Evolutionary conservation across 495 filamentous ascomycete genomes (phyloP).

Genomic region (Staphylotrichum longicolle): DNA sequence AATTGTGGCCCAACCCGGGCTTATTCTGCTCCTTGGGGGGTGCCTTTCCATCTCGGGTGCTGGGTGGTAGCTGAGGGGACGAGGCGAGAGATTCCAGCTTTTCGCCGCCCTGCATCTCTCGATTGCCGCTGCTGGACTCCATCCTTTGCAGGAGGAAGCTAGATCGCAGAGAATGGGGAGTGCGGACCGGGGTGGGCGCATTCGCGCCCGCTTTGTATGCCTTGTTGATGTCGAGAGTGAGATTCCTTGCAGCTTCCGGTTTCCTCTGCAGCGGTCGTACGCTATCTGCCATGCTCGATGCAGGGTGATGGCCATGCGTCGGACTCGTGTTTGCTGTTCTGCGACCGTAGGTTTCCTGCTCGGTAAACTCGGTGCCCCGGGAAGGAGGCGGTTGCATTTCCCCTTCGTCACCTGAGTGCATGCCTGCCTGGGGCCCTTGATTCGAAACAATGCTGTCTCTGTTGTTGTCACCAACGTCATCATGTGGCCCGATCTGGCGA

Average conservation of each 20-base stretch:
- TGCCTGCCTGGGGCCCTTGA: slow-evolving; percentile 39
- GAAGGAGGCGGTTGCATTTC: slow-evolving; percentile 63
- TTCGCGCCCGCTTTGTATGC: slow-evolving; percentile 49
- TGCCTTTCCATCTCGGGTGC: slow-evolving; percentile 27
- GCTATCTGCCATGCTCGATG: slow-evolving; percentile 70
- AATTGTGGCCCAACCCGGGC: slow-evolving; percentile 59
- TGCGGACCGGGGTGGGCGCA: slow-evolving; percentile 56
- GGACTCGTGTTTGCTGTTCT: slow-evolving; percentile 74
- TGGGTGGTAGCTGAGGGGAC: slow-evolving; percentile 59
- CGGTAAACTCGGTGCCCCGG: slow-evolving; percentile 76
- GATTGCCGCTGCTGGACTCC: slow-evolving; percentile 49
- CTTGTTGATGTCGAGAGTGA: slow-evolving; percentile 57
- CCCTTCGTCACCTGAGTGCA: slow-evolving; percentile 47
- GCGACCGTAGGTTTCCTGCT: slow-evolving; percentile 58
- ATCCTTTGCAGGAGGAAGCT: slow-evolving; percentile 59
- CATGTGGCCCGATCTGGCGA: slow-evolving; percentile 36
- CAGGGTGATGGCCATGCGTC: slow-evolving; percentile 60
- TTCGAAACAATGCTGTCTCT: slow-evolving; percentile 51
- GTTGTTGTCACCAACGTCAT: slow-evolving; percentile 35
- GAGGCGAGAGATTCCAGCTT: slow-evolving; percentile 74
- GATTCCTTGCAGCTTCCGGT: slow-evolving; percentile 49
- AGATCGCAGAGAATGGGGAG: slow-evolving; percentile 70
- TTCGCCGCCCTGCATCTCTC: slow-evolving; percentile 62
- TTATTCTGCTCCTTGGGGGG: slow-evolving; percentile 33
- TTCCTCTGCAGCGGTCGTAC: slow-evolving; percentile 66